A percentile compares a stretch with the other conserved stretches of the same genome.
Conservation (phyloP, 345 rosid genomes). For the Eucalyptus virginea region DNA sequence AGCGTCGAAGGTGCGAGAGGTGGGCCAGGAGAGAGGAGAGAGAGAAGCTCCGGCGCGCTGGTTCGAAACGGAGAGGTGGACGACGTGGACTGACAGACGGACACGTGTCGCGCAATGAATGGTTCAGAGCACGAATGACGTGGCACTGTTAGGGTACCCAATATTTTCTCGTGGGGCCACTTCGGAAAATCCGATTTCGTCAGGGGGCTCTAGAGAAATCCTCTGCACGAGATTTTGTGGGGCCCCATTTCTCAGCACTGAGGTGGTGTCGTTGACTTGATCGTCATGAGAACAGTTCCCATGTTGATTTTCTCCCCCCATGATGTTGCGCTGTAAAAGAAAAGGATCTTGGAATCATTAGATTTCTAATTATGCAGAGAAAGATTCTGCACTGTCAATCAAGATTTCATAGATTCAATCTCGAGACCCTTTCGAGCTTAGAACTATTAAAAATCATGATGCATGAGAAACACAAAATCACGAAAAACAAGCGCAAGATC, state of each 20-base stretch:
- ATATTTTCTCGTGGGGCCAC: neutral
- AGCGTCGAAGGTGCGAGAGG: too few species aligned
- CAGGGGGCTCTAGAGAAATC: rapidly evolving
- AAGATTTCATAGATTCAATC: neutral
- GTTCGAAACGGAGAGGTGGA: too few species aligned
- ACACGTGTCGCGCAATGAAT: too few species aligned
- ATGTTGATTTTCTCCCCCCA: neutral
- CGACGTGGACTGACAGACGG: too few species aligned
- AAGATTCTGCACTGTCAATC: neutral
- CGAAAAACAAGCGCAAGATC: neutral
- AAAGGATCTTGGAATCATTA: neutral
- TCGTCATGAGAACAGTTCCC: neutral
- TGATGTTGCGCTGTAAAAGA: neutral
- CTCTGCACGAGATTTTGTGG: neutral
- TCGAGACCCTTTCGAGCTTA: neutral
- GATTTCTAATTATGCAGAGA: neutral
- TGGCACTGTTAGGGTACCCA: too few species aligned
- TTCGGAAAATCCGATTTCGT: neutral
- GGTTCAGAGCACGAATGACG: too few species aligned
- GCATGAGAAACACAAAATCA: neutral
- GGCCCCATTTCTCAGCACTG: neutral
- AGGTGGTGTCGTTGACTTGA: neutral
- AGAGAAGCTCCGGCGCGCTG: too few species aligned
- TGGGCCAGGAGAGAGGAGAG: too few species aligned
- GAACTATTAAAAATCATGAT: neutral